A percentile compares a stretch with the other conserved stretches of the same genome.
Evolutionary conservation across 1,284 basidiomycete species (phyloP).

Genomic region (Microbotryum scabiosae): DNA sequence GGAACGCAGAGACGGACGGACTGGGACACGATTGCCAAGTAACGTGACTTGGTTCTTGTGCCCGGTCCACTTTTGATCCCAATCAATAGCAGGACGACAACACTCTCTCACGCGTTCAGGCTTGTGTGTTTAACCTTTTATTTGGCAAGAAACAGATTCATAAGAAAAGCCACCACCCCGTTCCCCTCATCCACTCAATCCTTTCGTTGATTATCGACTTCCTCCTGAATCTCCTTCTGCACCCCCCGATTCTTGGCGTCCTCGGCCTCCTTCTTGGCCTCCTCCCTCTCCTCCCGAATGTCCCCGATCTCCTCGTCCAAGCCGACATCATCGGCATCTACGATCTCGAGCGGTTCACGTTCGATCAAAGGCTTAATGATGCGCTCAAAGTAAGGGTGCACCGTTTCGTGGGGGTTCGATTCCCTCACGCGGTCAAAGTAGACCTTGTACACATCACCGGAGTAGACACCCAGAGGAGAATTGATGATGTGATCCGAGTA

Average conservation of each 20-base stretch:
- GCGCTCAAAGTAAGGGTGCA: conserved; percentile 44
- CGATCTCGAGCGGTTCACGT: conserved; percentile 41
- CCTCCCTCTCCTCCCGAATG: conserved; percentile 28
- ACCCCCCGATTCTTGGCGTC: neutral
- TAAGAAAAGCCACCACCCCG: no score
- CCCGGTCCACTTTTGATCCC: no score
- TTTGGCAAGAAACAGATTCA: no score
- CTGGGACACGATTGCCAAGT: no score
- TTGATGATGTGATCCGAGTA: conserved; percentile 52
- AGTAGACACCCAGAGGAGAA: conserved; percentile 48
- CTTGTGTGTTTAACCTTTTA: no score
- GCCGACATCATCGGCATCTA: conserved; percentile 43
- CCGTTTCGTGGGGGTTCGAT: conserved; percentile 35
- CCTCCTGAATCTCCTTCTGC: no score
- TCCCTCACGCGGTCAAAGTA: conserved; percentile 45
- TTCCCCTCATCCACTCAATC: no score
- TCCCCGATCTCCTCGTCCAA: conserved; percentile 45
- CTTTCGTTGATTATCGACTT: no score
- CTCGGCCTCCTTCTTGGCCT: conserved; percentile 3
- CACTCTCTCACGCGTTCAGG: no score
- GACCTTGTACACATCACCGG: conserved; percentile 42
- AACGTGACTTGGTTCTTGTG: no score
- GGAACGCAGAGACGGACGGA: no score
- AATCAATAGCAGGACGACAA: no score
- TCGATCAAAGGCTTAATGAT: conserved; percentile 50